Evolutionary conservation across 768 basidiomycete species (phyloP).

Genomic region (Tulasnella sp.): DNA sequence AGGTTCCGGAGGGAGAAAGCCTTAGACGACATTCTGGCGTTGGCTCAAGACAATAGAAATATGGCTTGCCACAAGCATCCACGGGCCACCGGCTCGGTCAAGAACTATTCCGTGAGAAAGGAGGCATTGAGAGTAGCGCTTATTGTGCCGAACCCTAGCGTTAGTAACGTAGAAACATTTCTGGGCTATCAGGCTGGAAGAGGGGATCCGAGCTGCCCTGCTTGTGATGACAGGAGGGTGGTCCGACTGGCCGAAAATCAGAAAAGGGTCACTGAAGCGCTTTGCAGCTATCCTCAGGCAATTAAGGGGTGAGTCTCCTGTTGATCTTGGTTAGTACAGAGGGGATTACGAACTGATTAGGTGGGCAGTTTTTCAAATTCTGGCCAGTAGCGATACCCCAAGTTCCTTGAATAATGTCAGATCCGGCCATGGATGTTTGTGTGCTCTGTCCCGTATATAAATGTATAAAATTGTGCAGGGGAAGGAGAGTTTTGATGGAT

Average conservation of each 20-base stretch:
- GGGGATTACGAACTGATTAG: not conserved
- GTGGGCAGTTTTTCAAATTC: not conserved
- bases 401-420: no score
- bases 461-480: no score
- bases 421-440: no score
- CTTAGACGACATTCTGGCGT: not conserved
- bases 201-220: not conserved
- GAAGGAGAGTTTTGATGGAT: no score
- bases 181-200: not conserved
- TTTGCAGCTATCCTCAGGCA: not conserved
- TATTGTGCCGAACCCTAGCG: not conserved
- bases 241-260: not conserved
- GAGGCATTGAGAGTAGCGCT: not conserved
- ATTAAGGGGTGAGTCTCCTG: not conserved
- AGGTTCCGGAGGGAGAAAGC: not conserved
- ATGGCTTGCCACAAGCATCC: not conserved
- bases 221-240: not conserved
- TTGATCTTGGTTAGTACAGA: not conserved
- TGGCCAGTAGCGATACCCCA: no score
- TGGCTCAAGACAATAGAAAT: not conserved
- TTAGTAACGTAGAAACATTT: not conserved
- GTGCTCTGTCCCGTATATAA: no score
- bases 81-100: not conserved
- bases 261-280: not conserved
- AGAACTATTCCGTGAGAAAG: not conserved